Evolutionary conservation across 805 yeast species (phyloP), one percentile per base, ranked within the genome.

Genomic region (Candida piceae): DNA sequence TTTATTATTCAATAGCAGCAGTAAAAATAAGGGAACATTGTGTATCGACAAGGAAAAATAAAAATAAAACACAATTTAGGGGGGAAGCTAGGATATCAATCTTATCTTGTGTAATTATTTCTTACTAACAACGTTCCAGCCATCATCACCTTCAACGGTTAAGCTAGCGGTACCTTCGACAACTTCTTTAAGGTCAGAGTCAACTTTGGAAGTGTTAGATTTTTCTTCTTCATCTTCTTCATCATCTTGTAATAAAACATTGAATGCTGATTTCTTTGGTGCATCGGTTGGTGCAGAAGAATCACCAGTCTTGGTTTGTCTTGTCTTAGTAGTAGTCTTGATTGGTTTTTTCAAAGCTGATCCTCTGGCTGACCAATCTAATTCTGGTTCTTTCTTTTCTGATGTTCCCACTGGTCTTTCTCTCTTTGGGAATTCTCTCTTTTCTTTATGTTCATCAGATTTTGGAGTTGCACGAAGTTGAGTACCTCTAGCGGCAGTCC

Each of bases 71-170:
- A 21, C 23, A 7, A 21, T 21, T 10, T 21, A 21, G n/a, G n/a
- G n/a, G n/a, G n/a, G n/a, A n/a, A n/a, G n/a, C n/a, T n/a, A n/a
- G n/a, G n/a, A n/a, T n/a, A n/a, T n/a, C n/a, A n/a, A n/a, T n/a
- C n/a, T n/a, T n/a, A n/a, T n/a, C n/a, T n/a, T n/a, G n/a, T n/a
- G n/a, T n/a, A n/a, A 20, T 31, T 39, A 44, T 40, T 44, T 46
- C 49, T 58, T 67, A 49, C 67, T 65, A 34, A 70, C 74, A 47
- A 63, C 64, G 52, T 66, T 67, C 78, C 77, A 71, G 15, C 67
- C 72, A 33, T 58, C 66, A 25, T 55, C 67, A 35, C 51, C 50
- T 5, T 52, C 57, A 20, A 71, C 63, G 28, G 66, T 42, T 46
- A 73, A 55, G 24, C 59, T 50, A 28, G 66, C 64, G 20, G 75